Percentiles rank a stretch among this genome's conserved stretches.
phyloP scores from a whole-genome alignment of 1,139 yeast genomes.

The Nematodospora anomalae region DNA sequence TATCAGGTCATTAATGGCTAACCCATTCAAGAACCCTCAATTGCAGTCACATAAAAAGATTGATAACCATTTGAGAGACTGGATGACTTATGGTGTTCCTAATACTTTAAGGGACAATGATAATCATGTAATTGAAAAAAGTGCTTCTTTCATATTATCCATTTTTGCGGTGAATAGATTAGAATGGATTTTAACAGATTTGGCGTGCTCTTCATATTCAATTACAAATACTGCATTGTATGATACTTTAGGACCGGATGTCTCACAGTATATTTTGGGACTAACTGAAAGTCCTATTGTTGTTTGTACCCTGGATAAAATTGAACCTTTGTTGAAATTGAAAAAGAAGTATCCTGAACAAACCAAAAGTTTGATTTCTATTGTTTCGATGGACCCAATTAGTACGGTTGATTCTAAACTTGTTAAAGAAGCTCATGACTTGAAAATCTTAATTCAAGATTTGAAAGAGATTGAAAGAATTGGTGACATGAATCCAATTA shows the following conservation, averaged over 20 bases:
- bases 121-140: slow-evolving; percentile 14
- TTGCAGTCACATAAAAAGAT: slow-evolving; percentile 25
- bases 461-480: slow-evolving; percentile 49
- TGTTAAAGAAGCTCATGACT: slow-evolving; percentile 20
- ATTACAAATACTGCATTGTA: slow-evolving; percentile 38
- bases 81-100: slow-evolving; percentile 7
- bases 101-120: slow-evolving; percentile 9
- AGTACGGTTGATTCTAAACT: slow-evolving; percentile 14
- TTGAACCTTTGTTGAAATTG: slow-evolving; percentile 23
- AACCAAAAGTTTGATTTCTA: slow-evolving; percentile 24
- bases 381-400: slow-evolving; percentile 35
- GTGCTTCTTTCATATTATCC: slow-evolving; percentile 29
- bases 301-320: slow-evolving; percentile 30
- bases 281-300: slow-evolving; percentile 33
- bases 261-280: slow-evolving; percentile 28
- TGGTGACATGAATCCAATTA: slow-evolving; percentile 47
- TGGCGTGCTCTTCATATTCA: slow-evolving; percentile 34
- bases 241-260: slow-evolving; percentile 34
- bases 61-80: slow-evolving; percentile 22
- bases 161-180: slow-evolving; percentile 32
- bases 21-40: slow-evolving; percentile 21
- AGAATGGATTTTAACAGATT: slow-evolving; percentile 39
- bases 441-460: slow-evolving; percentile 34
- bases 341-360: slow-evolving; percentile 21
- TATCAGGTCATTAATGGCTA: slow-evolving; percentile 23